phyloP scores from a whole-genome alignment of 2,329 filamentous ascomycete genomes.

The Talaromyces sp. region DNA sequence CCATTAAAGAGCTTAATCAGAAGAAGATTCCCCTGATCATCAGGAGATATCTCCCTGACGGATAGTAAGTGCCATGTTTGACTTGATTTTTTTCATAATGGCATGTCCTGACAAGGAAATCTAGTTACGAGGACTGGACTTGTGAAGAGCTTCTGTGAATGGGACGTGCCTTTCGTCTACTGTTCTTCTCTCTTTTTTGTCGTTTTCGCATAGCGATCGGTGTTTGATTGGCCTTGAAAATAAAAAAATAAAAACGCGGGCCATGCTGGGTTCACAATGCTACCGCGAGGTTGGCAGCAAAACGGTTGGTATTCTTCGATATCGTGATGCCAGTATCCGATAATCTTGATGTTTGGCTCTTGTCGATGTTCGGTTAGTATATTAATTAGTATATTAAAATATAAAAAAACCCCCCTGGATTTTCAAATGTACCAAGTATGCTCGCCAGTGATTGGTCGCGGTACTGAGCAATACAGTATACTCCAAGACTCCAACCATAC shows the following conservation, averaged over 20 bases:
- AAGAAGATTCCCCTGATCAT: slow-evolving; percentile 98
- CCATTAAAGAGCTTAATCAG: slow-evolving; percentile 92
- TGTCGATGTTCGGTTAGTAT: not conserved
- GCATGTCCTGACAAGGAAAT: slow-evolving; percentile 8
- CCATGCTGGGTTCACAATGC: not conserved
- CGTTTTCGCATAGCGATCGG: slow-evolving; percentile 37
- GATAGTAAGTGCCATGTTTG: slow-evolving; percentile 63
- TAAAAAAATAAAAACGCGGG: not conserved
- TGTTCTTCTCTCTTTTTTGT: slow-evolving; percentile 14
- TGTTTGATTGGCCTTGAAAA: slow-evolving; percentile 25
- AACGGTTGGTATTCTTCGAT: not conserved
- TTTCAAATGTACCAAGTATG: not conserved
- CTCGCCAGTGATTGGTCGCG: not conserved
- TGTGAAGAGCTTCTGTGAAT: slow-evolving; percentile 80
- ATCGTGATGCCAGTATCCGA: not conserved
- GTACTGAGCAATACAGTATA: not conserved
- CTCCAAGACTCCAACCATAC: not conserved
- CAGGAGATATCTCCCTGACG: slow-evolving; percentile 91
- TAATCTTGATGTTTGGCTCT: not conserved
- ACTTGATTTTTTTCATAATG: not conserved
- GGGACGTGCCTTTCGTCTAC: slow-evolving; percentile 15
- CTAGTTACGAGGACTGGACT: slow-evolving; percentile 98
- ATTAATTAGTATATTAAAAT: not conserved
- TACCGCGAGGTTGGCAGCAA: not conserved
- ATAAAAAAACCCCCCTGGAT: not conserved